Evolutionary conservation across 1,139 yeast genomes (phyloP), one percentile per base, ranked within the genome.

Genomic region (Yamadazyma triangularis): DNA sequence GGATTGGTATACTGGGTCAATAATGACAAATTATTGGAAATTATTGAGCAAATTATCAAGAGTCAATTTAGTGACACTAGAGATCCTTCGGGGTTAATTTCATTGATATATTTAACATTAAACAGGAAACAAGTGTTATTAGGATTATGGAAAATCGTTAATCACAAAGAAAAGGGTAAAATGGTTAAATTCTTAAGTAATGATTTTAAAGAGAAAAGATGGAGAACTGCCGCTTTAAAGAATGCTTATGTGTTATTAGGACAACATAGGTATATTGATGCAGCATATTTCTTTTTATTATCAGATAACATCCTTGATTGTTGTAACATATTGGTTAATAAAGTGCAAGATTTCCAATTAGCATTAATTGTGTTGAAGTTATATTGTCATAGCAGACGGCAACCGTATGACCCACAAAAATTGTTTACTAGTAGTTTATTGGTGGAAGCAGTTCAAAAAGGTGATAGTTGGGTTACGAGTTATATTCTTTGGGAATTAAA

Each of bases 161-260:
- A 83, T 15, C 88, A 88, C 51, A 72, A 80, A 3, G 98, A 93
- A 47, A 88, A 81, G 44, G 77, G 73, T 24, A 88, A 89, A 50
- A 85, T 91, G 76, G 45, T 87, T 32, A 79, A 71, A 45, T 82
- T 91, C 45, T 61, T 91, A 45, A 65, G 68, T 13, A 82, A 89
- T 50, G 93, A 93, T 51, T 91, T 89, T 49, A 60, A 60, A 2
- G 73, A 77, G 33, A 67, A 72, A 8, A 64, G 96, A 30, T 89
- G 96, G 96, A 72, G 66, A 43, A 72, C 86, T 0, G 96, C 96
- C 0, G 96, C 98, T 0, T 59, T 77, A 48, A 91, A 91, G 49
- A 91, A 91, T 58, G 98, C 98, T 0, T 91, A 77, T 63, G 97
- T 88, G 0, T 60, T 91, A 26, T 56, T 91, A 39, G 88, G 97